A percentile compares a stretch with the other conserved stretches of the same genome.
Conservation (phyloP, 129 eudicot species). For the Logfia minima region DNA sequence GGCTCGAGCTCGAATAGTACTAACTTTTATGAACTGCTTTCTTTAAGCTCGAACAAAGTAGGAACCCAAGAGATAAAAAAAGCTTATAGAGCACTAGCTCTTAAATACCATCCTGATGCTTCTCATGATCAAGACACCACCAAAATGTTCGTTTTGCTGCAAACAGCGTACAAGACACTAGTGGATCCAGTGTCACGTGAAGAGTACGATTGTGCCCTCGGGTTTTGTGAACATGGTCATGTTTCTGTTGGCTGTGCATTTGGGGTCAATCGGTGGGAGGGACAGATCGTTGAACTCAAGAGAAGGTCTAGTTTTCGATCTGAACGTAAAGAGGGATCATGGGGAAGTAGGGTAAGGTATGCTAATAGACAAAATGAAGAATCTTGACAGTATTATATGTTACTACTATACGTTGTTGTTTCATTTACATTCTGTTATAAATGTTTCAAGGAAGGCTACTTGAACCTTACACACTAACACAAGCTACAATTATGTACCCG, state of each 20-base stretch:
- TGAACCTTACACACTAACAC: background rate
- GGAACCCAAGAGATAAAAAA: slow-evolving; percentile 39
- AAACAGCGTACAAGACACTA: slow-evolving; percentile 33
- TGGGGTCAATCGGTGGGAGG: slow-evolving; percentile 38
- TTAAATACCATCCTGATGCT: slow-evolving; percentile 46
- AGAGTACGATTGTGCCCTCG: slow-evolving; percentile 36
- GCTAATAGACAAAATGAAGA: slow-evolving; percentile 20
- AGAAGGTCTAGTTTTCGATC: slow-evolving; percentile 34
- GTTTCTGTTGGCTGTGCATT: background rate
- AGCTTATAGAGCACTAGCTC: slow-evolving; percentile 40
- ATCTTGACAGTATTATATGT: background rate
- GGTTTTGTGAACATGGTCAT: slow-evolving; percentile 14
- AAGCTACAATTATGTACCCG: background rate
- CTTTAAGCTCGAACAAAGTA: slow-evolving; percentile 34
- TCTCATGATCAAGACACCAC: slow-evolving; percentile 30
- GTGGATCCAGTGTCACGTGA: slow-evolving; percentile 35
- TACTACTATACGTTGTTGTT: background rate
- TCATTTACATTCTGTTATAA: background rate
- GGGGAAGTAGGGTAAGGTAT: slow-evolving; percentile 44
- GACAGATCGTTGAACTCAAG: slow-evolving; percentile 36
- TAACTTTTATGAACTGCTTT: slow-evolving; percentile 37
- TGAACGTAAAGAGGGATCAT: slow-evolving; percentile 36
- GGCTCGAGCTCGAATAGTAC: slow-evolving; percentile 8
- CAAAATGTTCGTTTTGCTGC: slow-evolving; percentile 29
- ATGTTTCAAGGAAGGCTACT: background rate